Conservation (phyloP, 148 eudicot species). For the Limonium bicolor region DNA sequence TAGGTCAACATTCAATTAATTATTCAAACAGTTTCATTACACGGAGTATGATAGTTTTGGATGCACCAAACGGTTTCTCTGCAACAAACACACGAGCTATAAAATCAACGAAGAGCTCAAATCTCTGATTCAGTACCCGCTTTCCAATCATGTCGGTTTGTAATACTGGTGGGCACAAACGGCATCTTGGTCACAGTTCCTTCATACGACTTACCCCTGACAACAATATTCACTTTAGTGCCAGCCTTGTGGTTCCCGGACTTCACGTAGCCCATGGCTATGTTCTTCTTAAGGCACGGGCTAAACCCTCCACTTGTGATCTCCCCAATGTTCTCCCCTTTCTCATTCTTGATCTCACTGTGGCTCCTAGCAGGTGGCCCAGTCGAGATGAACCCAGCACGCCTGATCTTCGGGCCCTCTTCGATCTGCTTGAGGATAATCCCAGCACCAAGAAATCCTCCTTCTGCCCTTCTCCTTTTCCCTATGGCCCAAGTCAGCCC, state of each 20-base stretch:
- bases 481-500: slow-evolving; percentile 99
- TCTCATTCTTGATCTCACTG: slow-evolving; percentile 79
- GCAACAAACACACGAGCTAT: too few relatives aligned
- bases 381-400: slow-evolving; percentile 61
- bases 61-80: too few relatives aligned
- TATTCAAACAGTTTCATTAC: too few relatives aligned
- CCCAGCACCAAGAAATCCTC: slow-evolving; percentile 88
- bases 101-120: too few relatives aligned
- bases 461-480: slow-evolving; percentile 84
- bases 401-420: slow-evolving; percentile 62
- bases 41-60: too few relatives aligned
- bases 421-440: slow-evolving; percentile 80
- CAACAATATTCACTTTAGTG: slow-evolving; percentile 56
- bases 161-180: slow-evolving; percentile 85
- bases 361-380: slow-evolving; percentile 96
- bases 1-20: too few relatives aligned
- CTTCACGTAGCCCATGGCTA: slow-evolving; percentile 96
- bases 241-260: slow-evolving; percentile 78
- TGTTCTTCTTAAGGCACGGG: slow-evolving; percentile 94
- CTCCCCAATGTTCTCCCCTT: slow-evolving; percentile 70
- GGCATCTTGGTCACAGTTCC: slow-evolving; percentile 90
- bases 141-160: slow-evolving; percentile 47
- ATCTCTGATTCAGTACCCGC: too few relatives aligned
- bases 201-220: slow-evolving; percentile 74
- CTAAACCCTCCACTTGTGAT: slow-evolving; percentile 96